Conservation (phyloP, 164 flowering plant species). For the Aristolochia fimbriata region DNA sequence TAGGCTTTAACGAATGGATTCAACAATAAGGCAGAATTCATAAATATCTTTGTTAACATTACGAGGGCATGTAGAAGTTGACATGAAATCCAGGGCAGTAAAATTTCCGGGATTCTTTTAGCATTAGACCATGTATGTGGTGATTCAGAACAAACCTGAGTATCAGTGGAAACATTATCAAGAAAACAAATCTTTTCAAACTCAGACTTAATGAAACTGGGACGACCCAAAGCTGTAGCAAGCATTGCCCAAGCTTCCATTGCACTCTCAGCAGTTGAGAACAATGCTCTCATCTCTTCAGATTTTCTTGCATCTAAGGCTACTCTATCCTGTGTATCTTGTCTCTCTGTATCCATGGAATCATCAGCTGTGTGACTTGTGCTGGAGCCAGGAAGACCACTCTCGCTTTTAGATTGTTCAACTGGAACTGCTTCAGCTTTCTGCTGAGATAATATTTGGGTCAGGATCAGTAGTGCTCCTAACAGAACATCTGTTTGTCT, state of each 20-base stretch:
- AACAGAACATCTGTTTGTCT: constrained; percentile 25
- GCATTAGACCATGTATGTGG: background rate
- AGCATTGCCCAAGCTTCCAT: constrained; percentile 99
- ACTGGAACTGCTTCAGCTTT: constrained; percentile 25
- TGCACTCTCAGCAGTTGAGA: constrained; percentile 91
- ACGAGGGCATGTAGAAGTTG: too few relatives aligned
- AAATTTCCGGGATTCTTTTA: background rate
- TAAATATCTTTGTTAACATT: too few relatives aligned
- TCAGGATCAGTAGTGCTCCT: constrained; percentile 51
- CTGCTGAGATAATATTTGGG: constrained; percentile 44
- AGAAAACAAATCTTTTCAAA: constrained; percentile 94
- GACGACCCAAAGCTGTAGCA: constrained; percentile 84
- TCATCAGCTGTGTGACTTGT: constrained; percentile 12
- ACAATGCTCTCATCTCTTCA: constrained; percentile 81
- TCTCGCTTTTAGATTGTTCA: constrained; percentile 17
- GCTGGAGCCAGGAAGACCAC: constrained; percentile 13
- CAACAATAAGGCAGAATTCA: too few relatives aligned
- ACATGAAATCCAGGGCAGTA: too few relatives aligned
- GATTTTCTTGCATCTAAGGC: constrained; percentile 46
- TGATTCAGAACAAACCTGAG: constrained; percentile 43
- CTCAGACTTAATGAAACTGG: constrained; percentile 92
- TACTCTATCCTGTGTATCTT: constrained; percentile 16
- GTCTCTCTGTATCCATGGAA: constrained; percentile 10
- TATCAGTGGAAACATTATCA: constrained; percentile 79
- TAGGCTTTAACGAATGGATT: too few relatives aligned